phyloP scores from a whole-genome alignment of 2,329 filamentous ascomycete genomes.

The Didymella lethalis region DNA sequence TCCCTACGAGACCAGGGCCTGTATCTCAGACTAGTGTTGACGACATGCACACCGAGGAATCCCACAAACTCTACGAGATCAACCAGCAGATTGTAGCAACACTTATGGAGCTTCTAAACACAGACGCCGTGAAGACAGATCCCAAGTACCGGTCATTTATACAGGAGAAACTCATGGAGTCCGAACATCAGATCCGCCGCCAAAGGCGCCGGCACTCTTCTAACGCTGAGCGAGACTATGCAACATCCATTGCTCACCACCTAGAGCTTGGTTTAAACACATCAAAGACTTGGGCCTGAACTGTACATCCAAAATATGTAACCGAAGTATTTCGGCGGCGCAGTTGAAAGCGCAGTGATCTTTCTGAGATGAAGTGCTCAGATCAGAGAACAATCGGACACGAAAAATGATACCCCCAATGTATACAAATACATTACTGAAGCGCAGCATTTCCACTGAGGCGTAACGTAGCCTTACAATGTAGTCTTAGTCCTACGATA shows the following conservation, averaged over 20 bases:
- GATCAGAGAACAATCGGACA: conserved; percentile 32
- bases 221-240: conserved; percentile 45
- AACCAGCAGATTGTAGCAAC: conserved; percentile 63
- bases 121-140: conserved; percentile 58
- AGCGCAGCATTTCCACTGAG: neutral
- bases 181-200: conserved; percentile 59
- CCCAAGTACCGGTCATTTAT: conserved; percentile 58
- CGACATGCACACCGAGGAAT: conserved; percentile 51
- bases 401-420: conserved; percentile 23
- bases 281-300: conserved; percentile 42
- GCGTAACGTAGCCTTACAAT: neutral
- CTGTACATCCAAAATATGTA: neutral
- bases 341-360: conserved; percentile 27
- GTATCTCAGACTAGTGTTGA: conserved; percentile 35
- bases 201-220: conserved; percentile 52
- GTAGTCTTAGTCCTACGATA: neutral
- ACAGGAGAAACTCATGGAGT: conserved; percentile 62
- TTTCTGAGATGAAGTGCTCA: conserved; percentile 45
- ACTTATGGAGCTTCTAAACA: conserved; percentile 63
- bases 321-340: neutral
- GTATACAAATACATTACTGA: conserved; percentile 9
- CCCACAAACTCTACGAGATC: conserved; percentile 58
- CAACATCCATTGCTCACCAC: conserved; percentile 47
- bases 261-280: conserved; percentile 40
- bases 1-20: conserved; percentile 27